phyloP scores from a whole-genome alignment of 1,139 yeast genomes.

The Oligophagozyma castellii region DNA sequence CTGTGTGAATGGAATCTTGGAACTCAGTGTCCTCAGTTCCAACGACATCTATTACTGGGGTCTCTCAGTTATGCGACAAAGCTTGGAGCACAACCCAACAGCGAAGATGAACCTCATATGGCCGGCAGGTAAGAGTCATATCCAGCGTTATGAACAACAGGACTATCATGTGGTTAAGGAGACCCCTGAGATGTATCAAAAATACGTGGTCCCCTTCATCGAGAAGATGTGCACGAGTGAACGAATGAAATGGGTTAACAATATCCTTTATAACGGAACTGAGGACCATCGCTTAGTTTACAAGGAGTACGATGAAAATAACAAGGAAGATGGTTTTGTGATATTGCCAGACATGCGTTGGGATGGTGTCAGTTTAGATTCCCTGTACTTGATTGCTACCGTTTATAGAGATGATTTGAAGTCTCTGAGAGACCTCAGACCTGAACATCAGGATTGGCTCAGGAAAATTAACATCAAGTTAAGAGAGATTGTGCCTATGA shows the following conservation, averaged over 20 bases:
- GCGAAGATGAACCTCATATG: slow-evolving; percentile 69
- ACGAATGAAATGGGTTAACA: slow-evolving; percentile 79
- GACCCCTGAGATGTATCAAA: slow-evolving; percentile 61
- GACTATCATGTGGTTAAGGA: slow-evolving; percentile 50
- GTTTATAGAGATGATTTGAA: slow-evolving; percentile 60
- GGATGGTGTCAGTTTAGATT: slow-evolving; percentile 62
- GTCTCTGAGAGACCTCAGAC: slow-evolving; percentile 61
- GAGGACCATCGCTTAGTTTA: slow-evolving; percentile 62
- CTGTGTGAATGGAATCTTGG: slow-evolving; percentile 22
- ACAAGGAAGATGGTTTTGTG: slow-evolving; percentile 42
- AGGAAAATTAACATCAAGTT: slow-evolving; percentile 33
- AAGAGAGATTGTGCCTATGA: slow-evolving; percentile 32
- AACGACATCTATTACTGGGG: slow-evolving; percentile 89
- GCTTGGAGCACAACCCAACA: slow-evolving; percentile 36
- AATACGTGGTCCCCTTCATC: slow-evolving; percentile 61
- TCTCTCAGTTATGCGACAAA: slow-evolving; percentile 36
- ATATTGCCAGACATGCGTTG: slow-evolving; percentile 81
- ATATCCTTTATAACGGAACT: slow-evolving; percentile 67
- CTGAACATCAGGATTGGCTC: slow-evolving; percentile 45
- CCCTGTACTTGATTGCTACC: slow-evolving; percentile 68
- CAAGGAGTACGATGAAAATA: slow-evolving; percentile 19
- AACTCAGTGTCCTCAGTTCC: slow-evolving; percentile 34
- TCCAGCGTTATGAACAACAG: slow-evolving; percentile 56
- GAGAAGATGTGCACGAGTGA: slow-evolving; percentile 56
- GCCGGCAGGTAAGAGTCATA: slow-evolving; percentile 85